Evolutionary conservation across 2,329 filamentous ascomycete genomes (phyloP).

Genomic region (Diaporthe sp.): DNA sequence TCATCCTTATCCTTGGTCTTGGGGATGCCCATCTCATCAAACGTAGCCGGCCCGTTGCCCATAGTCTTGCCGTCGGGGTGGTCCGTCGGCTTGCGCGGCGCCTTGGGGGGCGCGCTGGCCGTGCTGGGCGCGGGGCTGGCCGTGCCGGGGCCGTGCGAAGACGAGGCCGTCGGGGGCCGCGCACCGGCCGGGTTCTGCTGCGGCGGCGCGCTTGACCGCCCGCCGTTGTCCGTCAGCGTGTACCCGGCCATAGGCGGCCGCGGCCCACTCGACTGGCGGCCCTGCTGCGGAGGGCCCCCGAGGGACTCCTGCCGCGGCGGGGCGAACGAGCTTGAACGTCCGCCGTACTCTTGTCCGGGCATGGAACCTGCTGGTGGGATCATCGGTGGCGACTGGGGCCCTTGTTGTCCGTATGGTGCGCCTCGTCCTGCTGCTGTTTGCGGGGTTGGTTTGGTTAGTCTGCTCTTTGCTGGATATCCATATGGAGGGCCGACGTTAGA

Average conservation of each 20-base stretch:
- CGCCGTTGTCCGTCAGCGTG: constrained; percentile 41
- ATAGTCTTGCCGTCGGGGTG: constrained; percentile 57
- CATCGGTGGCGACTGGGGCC: constrained; percentile 43
- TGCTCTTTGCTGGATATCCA: constrained; percentile 53
- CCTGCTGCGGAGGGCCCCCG: constrained; percentile 4
- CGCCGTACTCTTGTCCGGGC: constrained; percentile 44
- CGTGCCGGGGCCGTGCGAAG: constrained; percentile 27
- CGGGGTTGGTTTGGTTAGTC: constrained; percentile 56
- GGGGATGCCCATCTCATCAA: constrained; percentile 98
- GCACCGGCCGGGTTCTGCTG: constrained; percentile 43
- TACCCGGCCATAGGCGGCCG: constrained; percentile 30
- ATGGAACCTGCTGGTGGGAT: constrained; percentile 43
- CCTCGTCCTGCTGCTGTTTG: constrained; percentile 45
- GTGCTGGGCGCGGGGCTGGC: constrained; percentile 39
- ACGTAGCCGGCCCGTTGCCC: constrained; percentile 90
- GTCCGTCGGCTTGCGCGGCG: constrained; percentile 50
- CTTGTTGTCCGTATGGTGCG: constrained; percentile 36
- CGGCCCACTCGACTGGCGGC: constrained; percentile 36
- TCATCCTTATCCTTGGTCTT: constrained; percentile 86
- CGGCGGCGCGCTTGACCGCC: constrained; percentile 55
- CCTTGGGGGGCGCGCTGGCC: constrained; percentile 31
- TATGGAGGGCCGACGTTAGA: constrained; percentile 44
- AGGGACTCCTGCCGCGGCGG: constrained; percentile 34
- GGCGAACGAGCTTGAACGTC: constrained; percentile 11
- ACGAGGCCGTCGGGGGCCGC: constrained; percentile 42